Conservation (phyloP, 352 stramenopile genomes). For the Phytophthora palmivora region DNA sequence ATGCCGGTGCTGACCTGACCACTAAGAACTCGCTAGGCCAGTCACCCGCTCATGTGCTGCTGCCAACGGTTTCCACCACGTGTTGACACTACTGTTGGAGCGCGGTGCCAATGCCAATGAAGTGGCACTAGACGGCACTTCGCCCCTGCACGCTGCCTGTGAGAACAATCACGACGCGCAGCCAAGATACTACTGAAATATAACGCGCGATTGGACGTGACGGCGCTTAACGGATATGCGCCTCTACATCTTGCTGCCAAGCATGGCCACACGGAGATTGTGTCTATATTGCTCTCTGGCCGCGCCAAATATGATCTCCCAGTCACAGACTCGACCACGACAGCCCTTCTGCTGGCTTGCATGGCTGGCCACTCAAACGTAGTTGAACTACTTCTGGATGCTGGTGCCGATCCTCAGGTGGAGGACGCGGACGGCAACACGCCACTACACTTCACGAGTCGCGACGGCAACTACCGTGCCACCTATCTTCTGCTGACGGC, state of each 20-base stretch:
- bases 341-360: conserved; percentile 77
- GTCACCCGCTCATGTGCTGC: conserved; percentile 66
- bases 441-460: conserved; percentile 79
- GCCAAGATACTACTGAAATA: conserved; percentile 70
- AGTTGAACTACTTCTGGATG: conserved; percentile 76
- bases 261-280: conserved; percentile 53
- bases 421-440: conserved; percentile 86
- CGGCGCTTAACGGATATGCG: conserved; percentile 55
- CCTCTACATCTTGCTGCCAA: conserved; percentile 73
- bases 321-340: conserved; percentile 52
- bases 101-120: conserved; percentile 67
- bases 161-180: conserved; percentile 64
- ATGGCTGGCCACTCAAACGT: conserved; percentile 62
- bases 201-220: conserved; percentile 52
- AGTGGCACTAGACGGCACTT: conserved; percentile 57
- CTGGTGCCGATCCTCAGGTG: conserved; percentile 73
- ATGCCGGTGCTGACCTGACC: conserved; percentile 63
- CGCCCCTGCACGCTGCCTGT: conserved; percentile 66
- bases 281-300: conserved; percentile 51
- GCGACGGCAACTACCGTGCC: conserved; percentile 76
- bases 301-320: conserved; percentile 59
- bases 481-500: conserved; percentile 85
- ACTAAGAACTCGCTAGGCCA: conserved; percentile 57
- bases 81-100: conserved; percentile 75
- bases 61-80: conserved; percentile 57